Percentiles rank a stretch among this genome's conserved stretches.
phyloP scores from a whole-genome alignment of 2,329 filamentous ascomycete species.

The Penicillium janthinellum region DNA sequence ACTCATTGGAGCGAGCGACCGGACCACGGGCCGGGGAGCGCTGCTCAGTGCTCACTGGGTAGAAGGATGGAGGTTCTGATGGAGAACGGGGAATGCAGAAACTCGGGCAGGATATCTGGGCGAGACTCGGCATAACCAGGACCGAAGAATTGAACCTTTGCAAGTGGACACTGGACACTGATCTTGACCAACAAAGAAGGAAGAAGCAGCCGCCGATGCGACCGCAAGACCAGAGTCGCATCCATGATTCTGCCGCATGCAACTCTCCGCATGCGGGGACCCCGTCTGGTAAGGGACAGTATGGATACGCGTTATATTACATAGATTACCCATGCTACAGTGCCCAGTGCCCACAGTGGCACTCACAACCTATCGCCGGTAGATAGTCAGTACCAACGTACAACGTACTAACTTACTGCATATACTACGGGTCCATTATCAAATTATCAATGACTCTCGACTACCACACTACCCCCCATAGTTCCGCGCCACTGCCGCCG shows the following conservation, averaged over 20 bases:
- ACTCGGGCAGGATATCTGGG: not conserved
- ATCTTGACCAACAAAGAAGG: not conserved
- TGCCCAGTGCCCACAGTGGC: too few species aligned
- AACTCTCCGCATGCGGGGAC: constrained; percentile 22
- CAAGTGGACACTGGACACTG: not conserved
- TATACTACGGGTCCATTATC: too few species aligned
- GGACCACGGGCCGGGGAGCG: not conserved
- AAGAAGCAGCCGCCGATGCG: constrained; percentile 10
- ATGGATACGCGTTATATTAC: constrained; percentile 5
- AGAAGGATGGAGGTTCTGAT: too few species aligned
- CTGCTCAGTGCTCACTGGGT: too few species aligned
- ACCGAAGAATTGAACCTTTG: not conserved
- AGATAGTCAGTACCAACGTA: not conserved
- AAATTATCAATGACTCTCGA: not conserved
- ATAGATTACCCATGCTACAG: not conserved
- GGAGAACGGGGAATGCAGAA: not conserved
- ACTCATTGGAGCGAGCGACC: not conserved
- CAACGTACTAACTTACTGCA: not conserved
- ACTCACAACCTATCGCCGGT: not conserved
- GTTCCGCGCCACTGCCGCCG: not conserved
- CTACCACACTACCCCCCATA: not conserved
- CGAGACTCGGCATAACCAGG: not conserved
- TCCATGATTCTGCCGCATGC: constrained; percentile 19
- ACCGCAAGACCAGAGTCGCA: constrained; percentile 20
- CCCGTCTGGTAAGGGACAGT: not conserved